Percentiles rank a stretch among this genome's conserved stretches.
phyloP scores from a whole-genome alignment of 2,329 filamentous ascomycete genomes.

The Hypoxylon rubiginosum region DNA sequence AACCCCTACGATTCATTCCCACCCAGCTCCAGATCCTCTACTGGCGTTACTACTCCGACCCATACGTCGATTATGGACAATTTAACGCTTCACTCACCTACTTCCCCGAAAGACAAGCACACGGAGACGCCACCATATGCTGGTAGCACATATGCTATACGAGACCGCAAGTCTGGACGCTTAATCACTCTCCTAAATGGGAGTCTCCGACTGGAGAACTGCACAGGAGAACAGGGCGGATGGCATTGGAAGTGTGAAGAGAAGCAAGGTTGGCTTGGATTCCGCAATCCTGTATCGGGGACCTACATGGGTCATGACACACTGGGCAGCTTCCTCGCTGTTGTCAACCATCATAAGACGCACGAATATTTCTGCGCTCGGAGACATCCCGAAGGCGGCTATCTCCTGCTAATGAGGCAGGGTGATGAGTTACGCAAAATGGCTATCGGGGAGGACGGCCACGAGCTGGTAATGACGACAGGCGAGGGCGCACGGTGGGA shows the following conservation, averaged over 20 bases:
- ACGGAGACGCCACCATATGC: slow-evolving; percentile 7
- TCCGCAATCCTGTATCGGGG: slow-evolving; percentile 52
- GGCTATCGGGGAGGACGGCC: slow-evolving; percentile 34
- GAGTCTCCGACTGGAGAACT: neutral
- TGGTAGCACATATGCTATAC: slow-evolving; percentile 5
- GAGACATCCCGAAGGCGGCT: slow-evolving; percentile 50
- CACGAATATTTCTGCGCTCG: slow-evolving; percentile 52
- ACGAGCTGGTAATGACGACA: slow-evolving; percentile 43
- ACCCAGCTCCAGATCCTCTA: neutral
- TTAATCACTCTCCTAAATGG: slow-evolving; percentile 16
- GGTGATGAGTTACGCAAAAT: slow-evolving; percentile 49
- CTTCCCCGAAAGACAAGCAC: neutral
- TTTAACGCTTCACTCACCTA: neutral
- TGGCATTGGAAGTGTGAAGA: slow-evolving; percentile 57
- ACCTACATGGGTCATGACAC: slow-evolving; percentile 53
- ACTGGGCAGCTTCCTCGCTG: slow-evolving; percentile 37
- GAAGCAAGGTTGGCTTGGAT: slow-evolving; percentile 54
- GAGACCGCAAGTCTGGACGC: slow-evolving; percentile 5
- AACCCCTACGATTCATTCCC: neutral
- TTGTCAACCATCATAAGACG: slow-evolving; percentile 12
- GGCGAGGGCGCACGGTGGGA: slow-evolving; percentile 34
- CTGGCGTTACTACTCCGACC: neutral
- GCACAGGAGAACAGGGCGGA: slow-evolving; percentile 28
- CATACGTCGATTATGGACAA: neutral
- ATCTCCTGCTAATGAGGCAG: slow-evolving; percentile 49